Percentiles rank a stretch among this genome's conserved stretches.
Conservation (phyloP, 495 filamentous ascomycete species). For the Penicillium psychrofluorescens region DNA sequence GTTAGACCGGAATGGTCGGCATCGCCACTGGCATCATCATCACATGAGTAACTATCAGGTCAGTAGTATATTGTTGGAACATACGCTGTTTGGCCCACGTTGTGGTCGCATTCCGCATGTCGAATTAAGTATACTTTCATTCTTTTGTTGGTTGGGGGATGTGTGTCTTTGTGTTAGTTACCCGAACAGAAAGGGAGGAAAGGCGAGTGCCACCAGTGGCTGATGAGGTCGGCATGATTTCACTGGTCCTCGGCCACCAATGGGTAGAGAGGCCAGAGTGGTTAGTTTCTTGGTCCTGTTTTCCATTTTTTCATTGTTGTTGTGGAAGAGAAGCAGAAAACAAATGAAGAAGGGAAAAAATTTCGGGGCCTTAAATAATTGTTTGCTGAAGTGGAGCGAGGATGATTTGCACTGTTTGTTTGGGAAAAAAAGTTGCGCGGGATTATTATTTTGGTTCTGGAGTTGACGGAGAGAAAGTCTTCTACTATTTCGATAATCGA, state of each 20-base stretch:
- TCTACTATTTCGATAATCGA: too few species aligned
- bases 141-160: constrained; percentile 7
- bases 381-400: constrained; percentile 10
- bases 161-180: neutral
- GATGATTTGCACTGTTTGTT: constrained; percentile 26
- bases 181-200: neutral
- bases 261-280: neutral
- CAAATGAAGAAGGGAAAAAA: constrained; percentile 2
- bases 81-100: constrained; percentile 69
- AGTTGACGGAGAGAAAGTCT: too few species aligned
- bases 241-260: neutral
- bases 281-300: too few species aligned
- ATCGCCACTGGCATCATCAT: constrained; percentile 51
- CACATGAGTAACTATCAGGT: neutral
- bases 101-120: constrained; percentile 83
- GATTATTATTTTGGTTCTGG: neutral
- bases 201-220: too few species aligned
- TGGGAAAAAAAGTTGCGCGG: constrained; percentile 13
- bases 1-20: constrained; percentile 67
- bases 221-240: neutral
- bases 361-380: constrained; percentile 10
- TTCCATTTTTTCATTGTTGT: too few species aligned
- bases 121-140: constrained; percentile 70
- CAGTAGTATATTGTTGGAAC: constrained; percentile 11
- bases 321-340: neutral